Evolutionary conservation across 75 land plant species (phyloP), one percentile per base, ranked within the genome.

Genomic region (Isoetes taiwanensis): DNA sequence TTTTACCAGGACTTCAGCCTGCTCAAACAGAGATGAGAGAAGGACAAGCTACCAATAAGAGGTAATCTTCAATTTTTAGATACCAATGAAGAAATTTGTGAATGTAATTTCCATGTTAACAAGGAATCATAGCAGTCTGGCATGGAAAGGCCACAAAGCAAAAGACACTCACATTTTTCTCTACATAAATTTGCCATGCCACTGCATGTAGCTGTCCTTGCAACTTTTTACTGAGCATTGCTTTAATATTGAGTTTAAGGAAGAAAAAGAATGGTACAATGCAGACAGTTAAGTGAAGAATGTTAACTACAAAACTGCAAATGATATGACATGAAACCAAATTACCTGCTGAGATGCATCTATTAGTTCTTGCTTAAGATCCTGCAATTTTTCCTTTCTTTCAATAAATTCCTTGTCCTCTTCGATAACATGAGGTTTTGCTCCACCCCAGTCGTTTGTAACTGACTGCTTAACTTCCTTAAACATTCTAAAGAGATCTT

Each of bases 391-490:
- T 57, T 81, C 83, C 61, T 81, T 93, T 71, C 66, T 93, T 61
- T 93, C 95, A 48, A 88, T 9, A 41, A 93, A 93, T 30, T 75
- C 85, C 57, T 88, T 84, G 56, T 87, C 95, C 38, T 87, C 95
- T 70, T 93, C 90, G 0, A 72, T 67, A 39, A 79, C 67, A 1
- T 72, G 30, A 28, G 85, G 84, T 56, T 52, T 79, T 3, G 52
- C 57, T 5, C 85, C 76, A 32, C 79, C 88, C 98, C 83, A 93
- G 17, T 87, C 90, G 54, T 75, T 84, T 1, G 75, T 64, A n/a
- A 93, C 90, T 0, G 98, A 87, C 62, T 93, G 89, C 71, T 67
- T 88, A 66, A 93, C 61, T 65, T 93, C 98, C 68, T 75, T 93
- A 41, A 90, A 86, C 28, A 86, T 53, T 57, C 87, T 76, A 29